phyloP scores from a whole-genome alignment of 768 basidiomycete genomes.

The Kwoniella dejecticola region DNA sequence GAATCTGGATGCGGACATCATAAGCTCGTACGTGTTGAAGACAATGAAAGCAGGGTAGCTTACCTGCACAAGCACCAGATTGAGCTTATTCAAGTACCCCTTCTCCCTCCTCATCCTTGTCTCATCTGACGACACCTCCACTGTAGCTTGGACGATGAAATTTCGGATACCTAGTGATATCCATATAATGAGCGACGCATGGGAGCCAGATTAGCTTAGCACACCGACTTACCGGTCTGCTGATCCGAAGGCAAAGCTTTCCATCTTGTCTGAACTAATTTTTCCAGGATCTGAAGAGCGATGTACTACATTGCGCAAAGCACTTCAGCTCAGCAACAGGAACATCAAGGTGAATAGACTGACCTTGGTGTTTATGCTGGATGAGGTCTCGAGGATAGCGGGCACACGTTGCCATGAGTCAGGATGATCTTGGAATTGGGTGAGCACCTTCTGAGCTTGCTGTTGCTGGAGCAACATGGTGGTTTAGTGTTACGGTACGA shows the following conservation, averaged over 20 bases:
- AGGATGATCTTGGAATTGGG: conserved; percentile 92
- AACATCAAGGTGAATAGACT: too few species aligned
- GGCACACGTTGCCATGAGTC: conserved; percentile 98
- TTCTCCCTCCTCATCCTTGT: conserved; percentile 83
- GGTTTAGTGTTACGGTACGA: too few species aligned
- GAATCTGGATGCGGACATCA: conserved; percentile 63
- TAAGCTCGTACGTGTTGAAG: conserved; percentile 3
- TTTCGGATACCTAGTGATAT: conserved; percentile 75
- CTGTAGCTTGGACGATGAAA: conserved; percentile 89
- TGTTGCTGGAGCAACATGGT: conserved; percentile 79
- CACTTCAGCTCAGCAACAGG: neutral
- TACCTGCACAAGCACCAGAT: conserved; percentile 92
- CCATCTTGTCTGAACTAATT: conserved; percentile 91
- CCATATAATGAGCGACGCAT: too few species aligned
- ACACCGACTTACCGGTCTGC: conserved; percentile 67
- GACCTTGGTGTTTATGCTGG: conserved; percentile 77
- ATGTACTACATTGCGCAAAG: conserved; percentile 68
- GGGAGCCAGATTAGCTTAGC: conserved; percentile 49
- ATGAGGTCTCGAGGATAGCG: conserved; percentile 80
- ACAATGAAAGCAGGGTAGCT: conserved; percentile 34
- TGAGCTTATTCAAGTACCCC: conserved; percentile 82
- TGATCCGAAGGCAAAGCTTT: conserved; percentile 93
- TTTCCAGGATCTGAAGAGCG: conserved; percentile 94
- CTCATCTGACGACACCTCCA: conserved; percentile 92
- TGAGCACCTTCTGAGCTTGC: conserved; percentile 88